Evolutionary conservation across 2,329 filamentous ascomycete genomes (phyloP).

Genomic region (Trichoderma endophyticum): DNA sequence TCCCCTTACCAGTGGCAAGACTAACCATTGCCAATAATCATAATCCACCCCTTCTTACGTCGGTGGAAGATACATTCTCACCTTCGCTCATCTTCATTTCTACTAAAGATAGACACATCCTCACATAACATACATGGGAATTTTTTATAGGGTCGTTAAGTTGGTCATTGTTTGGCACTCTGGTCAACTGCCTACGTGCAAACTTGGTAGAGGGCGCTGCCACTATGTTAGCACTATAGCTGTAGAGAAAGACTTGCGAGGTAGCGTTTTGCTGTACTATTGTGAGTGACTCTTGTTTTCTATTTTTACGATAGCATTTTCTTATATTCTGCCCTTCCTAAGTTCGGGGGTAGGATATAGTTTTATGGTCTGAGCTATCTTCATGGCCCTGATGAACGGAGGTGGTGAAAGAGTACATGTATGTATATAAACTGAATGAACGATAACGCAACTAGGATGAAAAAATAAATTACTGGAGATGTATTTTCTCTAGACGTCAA

Average conservation of each 20-base stretch:
- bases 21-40: no score
- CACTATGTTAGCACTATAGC: neutral
- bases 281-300: neutral
- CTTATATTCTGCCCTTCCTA: neutral
- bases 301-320: neutral
- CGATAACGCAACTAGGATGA: neutral
- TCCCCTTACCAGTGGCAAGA: no score
- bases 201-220: neutral
- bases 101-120: no score
- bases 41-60: no score
- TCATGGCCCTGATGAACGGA: neutral
- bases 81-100: no score
- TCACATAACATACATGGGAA: no score
- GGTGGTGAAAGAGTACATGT: neutral
- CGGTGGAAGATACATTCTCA: no score
- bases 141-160: no score
- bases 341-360: neutral
- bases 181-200: neutral
- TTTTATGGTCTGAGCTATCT: neutral
- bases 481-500: neutral
- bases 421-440: neutral
- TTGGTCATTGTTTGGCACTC: neutral
- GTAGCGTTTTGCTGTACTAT: neutral
- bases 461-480: neutral
- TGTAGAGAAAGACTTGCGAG: neutral